Conservation (phyloP, 257 asterid genomes). For the Petunia axillaris region DNA sequence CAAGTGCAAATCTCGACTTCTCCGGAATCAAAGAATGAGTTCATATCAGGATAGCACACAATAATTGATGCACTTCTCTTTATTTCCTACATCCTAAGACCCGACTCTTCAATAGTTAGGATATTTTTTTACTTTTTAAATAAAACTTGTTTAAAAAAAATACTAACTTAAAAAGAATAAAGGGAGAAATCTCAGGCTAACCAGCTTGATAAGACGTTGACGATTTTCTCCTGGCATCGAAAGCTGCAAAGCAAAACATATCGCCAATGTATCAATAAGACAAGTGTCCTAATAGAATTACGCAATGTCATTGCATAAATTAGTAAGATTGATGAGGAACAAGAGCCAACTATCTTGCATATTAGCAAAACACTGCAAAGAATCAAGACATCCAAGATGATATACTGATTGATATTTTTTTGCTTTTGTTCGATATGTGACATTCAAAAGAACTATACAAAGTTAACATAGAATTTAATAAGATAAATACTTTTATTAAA, state of each 20-base stretch:
- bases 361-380: not conserved
- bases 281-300: not conserved
- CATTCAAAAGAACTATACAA: not conserved
- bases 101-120: not conserved
- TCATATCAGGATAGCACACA: conserved; percentile 5
- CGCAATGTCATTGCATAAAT: not conserved
- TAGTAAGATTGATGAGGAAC: not conserved
- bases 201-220: conserved; percentile 86
- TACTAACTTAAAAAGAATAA: not conserved
- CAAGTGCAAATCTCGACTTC: not conserved
- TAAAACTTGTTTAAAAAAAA: not conserved
- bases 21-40: not conserved
- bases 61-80: not conserved
- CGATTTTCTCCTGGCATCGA: conserved; percentile 79
- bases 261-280: conserved; percentile 34
- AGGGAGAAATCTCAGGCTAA: conserved; percentile 40
- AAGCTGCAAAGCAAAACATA: conserved; percentile 59
- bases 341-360: not conserved
- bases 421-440: not conserved
- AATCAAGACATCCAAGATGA: not conserved
- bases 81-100: conserved; percentile 14
- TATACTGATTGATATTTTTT: not conserved
- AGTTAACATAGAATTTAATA: not conserved
- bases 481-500: too few relatives aligned
- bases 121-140: not conserved